Base-by-base conservation (phyloP, 495 filamentous ascomycete species). In the Xylaria grammica region DNA sequence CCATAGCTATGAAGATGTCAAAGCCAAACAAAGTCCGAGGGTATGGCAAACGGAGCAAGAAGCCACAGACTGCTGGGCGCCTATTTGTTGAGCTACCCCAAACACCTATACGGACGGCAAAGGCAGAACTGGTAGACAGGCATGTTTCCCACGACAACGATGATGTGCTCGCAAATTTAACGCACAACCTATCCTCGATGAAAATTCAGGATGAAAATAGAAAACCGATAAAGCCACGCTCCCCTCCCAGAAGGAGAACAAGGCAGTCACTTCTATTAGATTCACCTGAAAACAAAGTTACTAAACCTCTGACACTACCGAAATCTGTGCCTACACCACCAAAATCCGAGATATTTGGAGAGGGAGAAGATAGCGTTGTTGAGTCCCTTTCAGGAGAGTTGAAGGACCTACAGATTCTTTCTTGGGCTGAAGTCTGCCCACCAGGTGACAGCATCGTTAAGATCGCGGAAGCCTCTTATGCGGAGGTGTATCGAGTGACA, bases 391-490 rank as follows among this genome's bases (percentile, higher is more conserved):
- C 55, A 45, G 29, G 30, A n/a, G 49, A 44, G 17, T 8, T 51
- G 1, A 51, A 65, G 15, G 70, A 62, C 48, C 65, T 82, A 22
- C 73, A 74, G 26, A 65, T 77, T 11, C 67, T 82, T 26, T 73
- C 75, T 17, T 90, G 86, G 86, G 62, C 77, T 56, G 77, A 82
- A 29, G 73, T 85, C 50, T 82, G 86, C 49, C 75, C 79, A 4
- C 62, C 74, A 1, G 74, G 77, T 34, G 81, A 84, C 68, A 61
- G 72, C 29, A 79, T 91, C 19, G 71, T 75, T 13, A 91, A 91
- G 71, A 89, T 91, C 63, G 87, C 87, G 17, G 87, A 91, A 72
- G 87, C 87, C 2, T 89, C 87, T 3, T 91, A 84, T 65, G 85
- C 86, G 20, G 87, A 91, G 71, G 86, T 91, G 10, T 91, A 89